Conservation (phyloP, 306 rosid genomes). For the Fragaria ananassa region DNA sequence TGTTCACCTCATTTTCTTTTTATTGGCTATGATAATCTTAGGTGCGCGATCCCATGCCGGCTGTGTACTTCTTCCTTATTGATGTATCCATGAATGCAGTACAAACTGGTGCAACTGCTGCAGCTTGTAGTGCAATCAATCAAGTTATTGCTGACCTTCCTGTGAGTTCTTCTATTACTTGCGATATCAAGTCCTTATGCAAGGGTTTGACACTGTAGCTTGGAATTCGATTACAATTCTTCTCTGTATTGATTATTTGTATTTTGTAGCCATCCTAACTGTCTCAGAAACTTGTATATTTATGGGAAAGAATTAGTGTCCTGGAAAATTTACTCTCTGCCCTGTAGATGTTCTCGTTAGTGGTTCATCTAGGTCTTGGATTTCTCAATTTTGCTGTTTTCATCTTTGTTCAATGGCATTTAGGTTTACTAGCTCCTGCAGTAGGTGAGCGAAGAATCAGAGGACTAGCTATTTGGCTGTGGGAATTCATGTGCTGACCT, state of each 20-base stretch:
- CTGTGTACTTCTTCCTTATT: slow-evolving; percentile 86
- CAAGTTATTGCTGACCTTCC: slow-evolving; percentile 93
- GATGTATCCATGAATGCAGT: slow-evolving; percentile 97
- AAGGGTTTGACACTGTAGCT: not conserved
- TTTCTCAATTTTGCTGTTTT: not conserved
- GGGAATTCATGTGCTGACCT: not conserved
- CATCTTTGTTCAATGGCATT: not conserved
- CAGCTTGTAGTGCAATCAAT: slow-evolving; percentile 96
- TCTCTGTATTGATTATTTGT: not conserved
- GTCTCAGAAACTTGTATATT: not conserved
- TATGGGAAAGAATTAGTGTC: not conserved
- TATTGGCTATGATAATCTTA: slow-evolving; percentile 26
- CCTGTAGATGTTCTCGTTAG: not conserved
- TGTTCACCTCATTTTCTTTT: slow-evolving; percentile 4
- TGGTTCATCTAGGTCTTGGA: not conserved
- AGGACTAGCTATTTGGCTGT: not conserved
- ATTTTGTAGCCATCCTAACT: not conserved
- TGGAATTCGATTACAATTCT: not conserved
- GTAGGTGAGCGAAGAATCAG: not conserved
- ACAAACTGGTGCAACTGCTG: slow-evolving; percentile 98
- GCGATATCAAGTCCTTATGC: not conserved
- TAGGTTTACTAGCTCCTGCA: not conserved
- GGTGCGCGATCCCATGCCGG: slow-evolving; percentile 99
- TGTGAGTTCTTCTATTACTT: slow-evolving; percentile 54
- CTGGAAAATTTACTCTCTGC: not conserved